phyloP scores from a whole-genome alignment of 768 basidiomycete species.

The Wakefieldia striispora region DNA sequence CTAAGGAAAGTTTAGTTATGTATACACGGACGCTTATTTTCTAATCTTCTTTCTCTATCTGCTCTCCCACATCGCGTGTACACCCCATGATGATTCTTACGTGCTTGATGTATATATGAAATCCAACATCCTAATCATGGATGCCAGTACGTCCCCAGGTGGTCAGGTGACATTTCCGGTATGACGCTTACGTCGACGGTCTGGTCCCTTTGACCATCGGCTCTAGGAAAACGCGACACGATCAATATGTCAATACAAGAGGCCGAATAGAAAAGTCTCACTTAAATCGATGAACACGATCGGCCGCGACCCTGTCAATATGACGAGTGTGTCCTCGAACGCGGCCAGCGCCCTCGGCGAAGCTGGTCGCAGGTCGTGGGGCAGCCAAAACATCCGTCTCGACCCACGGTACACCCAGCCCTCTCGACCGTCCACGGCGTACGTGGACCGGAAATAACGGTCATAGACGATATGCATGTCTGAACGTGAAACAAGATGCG shows the following conservation, averaged over 20 bases:
- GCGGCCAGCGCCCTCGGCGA: constrained; percentile 7
- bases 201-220: background rate
- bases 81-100: too few species aligned
- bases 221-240: background rate
- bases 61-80: too few species aligned
- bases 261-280: constrained; percentile 1
- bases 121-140: too few species aligned
- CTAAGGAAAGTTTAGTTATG: background rate
- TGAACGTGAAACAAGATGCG: constrained; percentile 15
- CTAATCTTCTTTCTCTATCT: background rate
- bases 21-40: background rate
- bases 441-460: constrained; percentile 13
- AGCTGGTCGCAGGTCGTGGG: constrained; percentile 10
- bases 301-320: background rate
- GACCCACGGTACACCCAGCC: constrained; percentile 18
- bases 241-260: background rate
- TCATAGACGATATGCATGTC: constrained; percentile 11
- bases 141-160: too few species aligned
- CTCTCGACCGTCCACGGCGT: constrained; percentile 7
- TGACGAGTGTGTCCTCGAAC: constrained; percentile 9
- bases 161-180: too few species aligned
- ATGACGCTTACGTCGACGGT: too few species aligned
- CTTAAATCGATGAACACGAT: constrained; percentile 14
- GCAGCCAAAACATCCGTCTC: constrained; percentile 16
- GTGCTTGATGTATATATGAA: too few species aligned